phyloP scores from a whole-genome alignment of 2,329 filamentous ascomycete species.

The Aspergillus pseudoterreus region DNA sequence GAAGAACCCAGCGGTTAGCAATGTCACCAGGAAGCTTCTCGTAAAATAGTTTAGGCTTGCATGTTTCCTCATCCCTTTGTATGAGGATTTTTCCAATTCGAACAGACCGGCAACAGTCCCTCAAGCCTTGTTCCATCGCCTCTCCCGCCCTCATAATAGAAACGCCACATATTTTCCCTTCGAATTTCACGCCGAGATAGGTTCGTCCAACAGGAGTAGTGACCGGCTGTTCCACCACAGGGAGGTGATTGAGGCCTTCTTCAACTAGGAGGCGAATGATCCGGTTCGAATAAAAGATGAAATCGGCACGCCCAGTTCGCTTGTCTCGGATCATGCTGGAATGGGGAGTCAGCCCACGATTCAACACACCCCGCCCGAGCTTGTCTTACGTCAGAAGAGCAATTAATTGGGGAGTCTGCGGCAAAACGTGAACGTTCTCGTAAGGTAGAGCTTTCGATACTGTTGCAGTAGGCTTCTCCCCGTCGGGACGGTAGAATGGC shows the following conservation, averaged over 20 bases:
- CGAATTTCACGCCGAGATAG: conserved; percentile 89
- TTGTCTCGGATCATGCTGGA: conserved; percentile 90
- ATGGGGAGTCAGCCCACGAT: conserved; percentile 6
- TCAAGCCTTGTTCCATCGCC: conserved; percentile 94
- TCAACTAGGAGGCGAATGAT: conserved; percentile 96
- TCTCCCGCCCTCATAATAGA: conserved; percentile 98
- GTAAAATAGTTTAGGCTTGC: conserved; percentile 89
- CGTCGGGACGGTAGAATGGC: conserved; percentile 70
- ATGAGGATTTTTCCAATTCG: conserved; percentile 98
- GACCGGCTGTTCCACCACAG: conserved; percentile 81
- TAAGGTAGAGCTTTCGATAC: conserved; percentile 78
- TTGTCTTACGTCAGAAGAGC: conserved; percentile 86
- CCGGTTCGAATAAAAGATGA: conserved; percentile 98
- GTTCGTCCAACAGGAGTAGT: conserved; percentile 84
- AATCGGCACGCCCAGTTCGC: conserved; percentile 85
- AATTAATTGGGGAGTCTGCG: conserved; percentile 95
- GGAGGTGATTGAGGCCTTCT: conserved; percentile 94
- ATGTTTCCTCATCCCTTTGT: conserved; percentile 93
- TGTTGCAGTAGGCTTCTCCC: conserved; percentile 79
- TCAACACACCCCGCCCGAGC: background rate
- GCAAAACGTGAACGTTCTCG: conserved; percentile 83
- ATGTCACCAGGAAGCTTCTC: conserved; percentile 97
- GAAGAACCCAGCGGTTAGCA: conserved; percentile 82
- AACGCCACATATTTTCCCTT: conserved; percentile 97
- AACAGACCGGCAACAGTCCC: conserved; percentile 96